Base-by-base conservation (phyloP, 2,329 filamentous ascomycete genomes). In the Albifimbria verrucaria region DNA sequence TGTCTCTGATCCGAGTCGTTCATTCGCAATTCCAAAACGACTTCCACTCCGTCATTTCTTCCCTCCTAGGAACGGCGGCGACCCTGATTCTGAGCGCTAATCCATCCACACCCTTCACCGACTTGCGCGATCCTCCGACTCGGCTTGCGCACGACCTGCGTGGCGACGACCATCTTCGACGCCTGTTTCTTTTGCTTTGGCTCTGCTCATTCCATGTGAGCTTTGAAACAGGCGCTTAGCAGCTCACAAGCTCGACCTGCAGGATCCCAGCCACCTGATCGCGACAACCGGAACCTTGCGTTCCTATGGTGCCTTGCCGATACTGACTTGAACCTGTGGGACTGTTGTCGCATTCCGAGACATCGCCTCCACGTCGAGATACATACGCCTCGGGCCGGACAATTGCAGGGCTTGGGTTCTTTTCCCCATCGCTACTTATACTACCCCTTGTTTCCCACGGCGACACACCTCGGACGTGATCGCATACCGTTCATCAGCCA, bases 341-440 rank as follows among this genome's bases (percentile, higher is more conserved):
- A 62, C 39, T 20, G 42, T 52, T 60, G 61, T 57, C 59, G 57
- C 55, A 55, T 54, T 49, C 58, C 56, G 61, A 62, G 61, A 58
- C 59, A 56, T 56, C 51, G 18, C 18, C 18, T 24, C 22, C 21
- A 46, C 21, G 6, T 15, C 24, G 21, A 46, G 21, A 22, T 46
- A n/a, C 43, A 22, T 46, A n/a, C n/a, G n/a, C n/a, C n/a, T 46
- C 25, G 43, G 20, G 21, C 21, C 18, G 7, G 9, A 22, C 43
- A 17, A 7, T 23, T 24, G 43, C 24, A 17, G 22, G 21, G 20
- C 17, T 25, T 24, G 21, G 20, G 47, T 50, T 42, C 50, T 23
- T 52, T 48, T 45, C 48, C 51, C 51, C 49, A 46, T 52, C 32
- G 52, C 48, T 57, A 60, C 55, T 52, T 57, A 59, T 57, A 61